phyloP scores from a whole-genome alignment of 108 stramenopile genomes.

The Fistulifera pelliculosa region DNA sequence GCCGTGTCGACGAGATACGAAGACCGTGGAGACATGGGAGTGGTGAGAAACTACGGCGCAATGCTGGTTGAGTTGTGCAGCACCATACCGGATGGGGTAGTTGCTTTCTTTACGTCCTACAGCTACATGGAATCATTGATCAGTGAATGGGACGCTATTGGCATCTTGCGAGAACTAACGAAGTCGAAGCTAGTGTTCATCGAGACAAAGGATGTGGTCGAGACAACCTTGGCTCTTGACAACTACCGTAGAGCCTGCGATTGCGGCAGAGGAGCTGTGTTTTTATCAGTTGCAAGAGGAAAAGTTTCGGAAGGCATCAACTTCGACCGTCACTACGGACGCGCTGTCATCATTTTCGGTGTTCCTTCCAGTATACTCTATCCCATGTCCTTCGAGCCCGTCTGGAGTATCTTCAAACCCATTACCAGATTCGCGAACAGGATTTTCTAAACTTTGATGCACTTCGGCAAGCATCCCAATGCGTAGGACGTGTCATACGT shows the following conservation, averaged over 20 bases:
- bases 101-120: conserved; percentile 98
- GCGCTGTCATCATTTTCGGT: conserved; percentile 97
- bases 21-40: conserved; percentile 85
- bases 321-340: conserved; percentile 98
- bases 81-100: conserved; percentile 93
- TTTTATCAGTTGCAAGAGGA: conserved; percentile 97
- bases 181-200: conserved; percentile 96
- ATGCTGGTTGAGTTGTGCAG: conserved; percentile 88
- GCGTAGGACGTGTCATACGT: conserved; percentile 92
- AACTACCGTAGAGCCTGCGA: conserved; percentile 97
- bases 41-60: conserved; percentile 67
- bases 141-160: conserved; percentile 90
- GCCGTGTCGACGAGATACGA: conserved; percentile 85
- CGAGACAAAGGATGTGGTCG: conserved; percentile 99
- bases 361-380: conserved; percentile 98
- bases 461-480: conserved; percentile 87
- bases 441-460: conserved; percentile 98
- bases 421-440: conserved; percentile 89
- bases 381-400: conserved; percentile 91
- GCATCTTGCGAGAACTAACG: conserved; percentile 81
- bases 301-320: conserved; percentile 99
- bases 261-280: conserved; percentile 96
- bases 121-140: conserved; percentile 96
- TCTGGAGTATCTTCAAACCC: conserved; percentile 90
- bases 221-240: conserved; percentile 95